These are phyloP conservation scores for Oryza glumipatula DNA, from an alignment of 176 grass and related monocot species.

Conservation along the genomic window DNA sequence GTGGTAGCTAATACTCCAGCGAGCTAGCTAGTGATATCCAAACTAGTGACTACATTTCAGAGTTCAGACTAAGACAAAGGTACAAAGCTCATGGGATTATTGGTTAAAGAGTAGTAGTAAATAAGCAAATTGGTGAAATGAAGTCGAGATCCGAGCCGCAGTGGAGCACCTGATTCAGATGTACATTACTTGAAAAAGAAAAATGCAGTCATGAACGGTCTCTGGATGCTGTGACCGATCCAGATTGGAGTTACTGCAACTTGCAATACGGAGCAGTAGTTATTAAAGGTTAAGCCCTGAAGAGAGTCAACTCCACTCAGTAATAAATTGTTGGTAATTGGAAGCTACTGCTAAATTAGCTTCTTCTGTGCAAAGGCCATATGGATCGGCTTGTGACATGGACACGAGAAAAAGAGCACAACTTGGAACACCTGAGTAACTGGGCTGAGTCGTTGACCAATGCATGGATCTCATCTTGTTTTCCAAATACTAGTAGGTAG, in stretches of 20 bases:
- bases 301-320: neutral
- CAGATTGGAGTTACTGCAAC: neutral
- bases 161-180: neutral
- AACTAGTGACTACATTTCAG: neutral
- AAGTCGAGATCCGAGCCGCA: conserved; percentile 8
- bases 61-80: neutral
- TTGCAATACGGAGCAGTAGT: neutral
- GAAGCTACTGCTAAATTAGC: neutral
- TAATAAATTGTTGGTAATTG: neutral
- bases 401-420: neutral
- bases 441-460: neutral
- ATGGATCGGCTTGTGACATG: neutral
- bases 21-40: too few species aligned
- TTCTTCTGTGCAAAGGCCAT: neutral
- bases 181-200: neutral
- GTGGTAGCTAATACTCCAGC: too few species aligned
- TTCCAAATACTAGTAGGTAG: too few species aligned
- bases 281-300: neutral
- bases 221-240: neutral
- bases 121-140: neutral
- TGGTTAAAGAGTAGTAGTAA: neutral
- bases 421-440: neutral
- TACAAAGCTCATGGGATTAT: neutral
- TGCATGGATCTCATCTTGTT: too few species aligned
- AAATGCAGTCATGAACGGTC: neutral